Conservation (phyloP, 2,329 filamentous ascomycete species). For the Dryadomyces sulphureus region DNA sequence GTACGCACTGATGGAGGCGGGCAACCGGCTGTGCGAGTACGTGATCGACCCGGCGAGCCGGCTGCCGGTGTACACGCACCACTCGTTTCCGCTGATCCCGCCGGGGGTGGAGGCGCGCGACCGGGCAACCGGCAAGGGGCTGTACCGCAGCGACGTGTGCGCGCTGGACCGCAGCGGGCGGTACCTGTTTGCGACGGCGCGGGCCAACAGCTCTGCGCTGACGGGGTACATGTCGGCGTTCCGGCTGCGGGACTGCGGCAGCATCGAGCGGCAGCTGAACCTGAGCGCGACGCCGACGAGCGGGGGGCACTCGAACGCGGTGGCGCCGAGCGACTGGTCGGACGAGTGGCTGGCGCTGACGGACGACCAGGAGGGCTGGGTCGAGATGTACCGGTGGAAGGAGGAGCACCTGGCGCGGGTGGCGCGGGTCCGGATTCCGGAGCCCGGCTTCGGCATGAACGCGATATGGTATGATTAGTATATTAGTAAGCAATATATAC, state of each 20-base stretch:
- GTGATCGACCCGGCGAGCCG: conserved; percentile 59
- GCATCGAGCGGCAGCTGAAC: conserved; percentile 64
- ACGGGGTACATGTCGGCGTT: conserved; percentile 78
- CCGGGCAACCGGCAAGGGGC: conserved; percentile 25
- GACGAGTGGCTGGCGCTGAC: conserved; percentile 86
- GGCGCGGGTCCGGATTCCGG: conserved; percentile 60
- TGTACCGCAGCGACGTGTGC: conserved; percentile 80
- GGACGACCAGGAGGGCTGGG: conserved; percentile 74
- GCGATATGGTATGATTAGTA: conserved; percentile 78
- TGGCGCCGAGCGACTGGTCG: conserved; percentile 68
- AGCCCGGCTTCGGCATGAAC: conserved; percentile 92
- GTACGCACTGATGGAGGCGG: conserved; percentile 82
- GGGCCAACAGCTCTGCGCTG: conserved; percentile 59
- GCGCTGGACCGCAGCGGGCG: conserved; percentile 51
- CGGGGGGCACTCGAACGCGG: conserved; percentile 77
- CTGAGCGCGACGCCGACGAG: conserved; percentile 76
- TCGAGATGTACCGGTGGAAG: conserved; percentile 79
- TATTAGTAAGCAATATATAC: too few species aligned
- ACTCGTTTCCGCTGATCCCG: conserved; percentile 65
- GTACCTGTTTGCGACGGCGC: conserved; percentile 75
- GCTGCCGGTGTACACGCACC: conserved; percentile 64
- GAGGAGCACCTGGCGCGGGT: conserved; percentile 69
- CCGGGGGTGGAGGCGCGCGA: conserved; percentile 43
- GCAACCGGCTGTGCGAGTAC: conserved; percentile 71
- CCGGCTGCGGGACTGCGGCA: conserved; percentile 50